Evolutionary conservation across 2,329 filamentous ascomycete genomes (phyloP), one percentile per base, ranked within the genome.

Genomic region (Shiraia bambusicola): DNA sequence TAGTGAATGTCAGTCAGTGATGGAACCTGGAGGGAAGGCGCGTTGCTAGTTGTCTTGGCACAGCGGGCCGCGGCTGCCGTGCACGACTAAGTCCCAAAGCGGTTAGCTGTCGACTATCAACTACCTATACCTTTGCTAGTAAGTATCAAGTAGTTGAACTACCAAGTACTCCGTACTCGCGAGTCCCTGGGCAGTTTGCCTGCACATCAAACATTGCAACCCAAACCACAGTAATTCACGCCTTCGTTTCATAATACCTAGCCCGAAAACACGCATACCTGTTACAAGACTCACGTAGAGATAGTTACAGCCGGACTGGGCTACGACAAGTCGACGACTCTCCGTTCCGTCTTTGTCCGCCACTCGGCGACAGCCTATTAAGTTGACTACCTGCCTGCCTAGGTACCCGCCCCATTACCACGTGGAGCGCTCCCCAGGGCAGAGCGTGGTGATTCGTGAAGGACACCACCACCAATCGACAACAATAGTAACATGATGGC

Each of bases 401-500:
- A 43, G 49, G 56, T 49, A 52, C 43, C 40, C 45, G 33, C 41
- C 44, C 48, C 34, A 51, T 30, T 43, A 42, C 49, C 49, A 54
- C 51, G 44, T 49, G 46, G 42, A 45, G 26, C 28, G 29, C 25
- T 27, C 29, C 31, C 46, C 37, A 36, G 31, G 15, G 25, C 42
- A 24, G 26, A 45, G 39, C 45, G 39, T 36, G 31, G 17, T 31
- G 25, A 32, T 27, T 15, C 37, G 14, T 27, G 37, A 13, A 14
- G 15, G 29, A 27, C 29, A 34, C 15, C 31, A 19, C 13, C 4
- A 13, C 31, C 35, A 31, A 30, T 24, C 31, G 27, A n/a, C n/a
- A n/a, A n/a, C n/a, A n/a, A n/a, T n/a, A n/a, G n/a, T n/a, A n/a
- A 40, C 49, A 45, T 43, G 26, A 75, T 74, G 72, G 72, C 72